Base-by-base conservation (phyloP, 164 flowering plant species). In the Aristolochia contorta region DNA sequence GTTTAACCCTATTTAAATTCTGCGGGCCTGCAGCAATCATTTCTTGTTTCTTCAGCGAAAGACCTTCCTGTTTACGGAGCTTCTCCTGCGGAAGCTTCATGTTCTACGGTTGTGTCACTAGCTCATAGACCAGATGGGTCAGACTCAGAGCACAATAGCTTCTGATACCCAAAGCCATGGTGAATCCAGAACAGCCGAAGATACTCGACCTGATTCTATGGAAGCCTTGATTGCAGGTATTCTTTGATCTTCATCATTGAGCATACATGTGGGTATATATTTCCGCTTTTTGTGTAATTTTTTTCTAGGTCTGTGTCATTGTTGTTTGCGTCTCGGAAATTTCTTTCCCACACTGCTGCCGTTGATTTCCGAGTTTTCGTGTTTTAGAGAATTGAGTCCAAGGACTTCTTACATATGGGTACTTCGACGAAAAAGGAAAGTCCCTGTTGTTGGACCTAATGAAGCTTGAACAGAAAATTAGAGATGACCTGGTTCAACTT, bases 191-290 rank as follows among this genome's bases (percentile, higher is more conserved):
- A 24, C 30, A 16, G 24, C 13, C 18, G 20, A 19, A 21, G 54
- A 53, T 14, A 18, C 52, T 21, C 69, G 25, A 15, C 47, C 58
- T 54, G 18, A 63, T 54, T 66, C 69, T 25, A 24, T 66, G 30
- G 64, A 66, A 47, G 63, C 13, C 46, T 37, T 66, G 15, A 46
- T 66, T 24, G 59, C 69, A 66, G 69, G 69, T 66, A 22, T 22
- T 16, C 8, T 13, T 21, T 37, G 53, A 15, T 32, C 18, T 61
- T n/a, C 20, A 7, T 32, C 16, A 27, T 27, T 27, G 30, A 27
- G 30, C 10, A 0, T 16, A 27, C 2, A 27, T 25, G 47, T 1
- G 19, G 19, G 7, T 46, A 43, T 59, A 15, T 23, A 13, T 32
- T 15, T 56, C 33, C 5, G 30, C 1, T 8, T 8, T 33, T 18